Conservation (phyloP, 2,329 filamentous ascomycete genomes). For the Sphaerostilbella broomeana region DNA sequence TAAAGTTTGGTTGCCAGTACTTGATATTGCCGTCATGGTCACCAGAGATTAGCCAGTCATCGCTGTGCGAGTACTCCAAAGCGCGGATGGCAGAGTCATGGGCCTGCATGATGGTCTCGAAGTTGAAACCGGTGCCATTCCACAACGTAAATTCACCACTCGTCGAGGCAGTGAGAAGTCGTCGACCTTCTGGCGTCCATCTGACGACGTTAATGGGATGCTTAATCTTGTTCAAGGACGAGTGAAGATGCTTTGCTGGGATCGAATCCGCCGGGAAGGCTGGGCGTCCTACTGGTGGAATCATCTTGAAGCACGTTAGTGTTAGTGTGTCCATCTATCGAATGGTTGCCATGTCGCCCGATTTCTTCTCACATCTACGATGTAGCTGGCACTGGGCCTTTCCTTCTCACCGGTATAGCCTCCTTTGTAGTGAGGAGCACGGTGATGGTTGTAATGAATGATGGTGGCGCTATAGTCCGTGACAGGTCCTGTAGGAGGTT, state of each 20-base stretch:
- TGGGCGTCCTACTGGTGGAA: conserved; percentile 72
- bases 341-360: not conserved
- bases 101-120: conserved; percentile 98
- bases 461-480: conserved; percentile 90
- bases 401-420: conserved; percentile 69
- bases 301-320: conserved; percentile 53
- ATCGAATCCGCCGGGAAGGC: conserved; percentile 77
- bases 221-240: conserved; percentile 97
- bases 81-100: conserved; percentile 84
- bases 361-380: conserved; percentile 60
- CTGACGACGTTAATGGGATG: conserved; percentile 94
- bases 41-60: conserved; percentile 94
- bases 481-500: conserved; percentile 59
- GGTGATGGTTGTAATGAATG: conserved; percentile 83
- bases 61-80: conserved; percentile 83
- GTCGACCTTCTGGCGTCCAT: conserved; percentile 93
- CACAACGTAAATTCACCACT: conserved; percentile 97
- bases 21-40: conserved; percentile 95
- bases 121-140: conserved; percentile 99
- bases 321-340: not conserved
- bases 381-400: conserved; percentile 80
- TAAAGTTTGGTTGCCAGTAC: conserved; percentile 99
- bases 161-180: conserved; percentile 85
- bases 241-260: conserved; percentile 91
- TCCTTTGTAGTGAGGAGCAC: conserved; percentile 62